Base-by-base conservation (phyloP, 345 rosid species). In the Gossypium bickii region DNA sequence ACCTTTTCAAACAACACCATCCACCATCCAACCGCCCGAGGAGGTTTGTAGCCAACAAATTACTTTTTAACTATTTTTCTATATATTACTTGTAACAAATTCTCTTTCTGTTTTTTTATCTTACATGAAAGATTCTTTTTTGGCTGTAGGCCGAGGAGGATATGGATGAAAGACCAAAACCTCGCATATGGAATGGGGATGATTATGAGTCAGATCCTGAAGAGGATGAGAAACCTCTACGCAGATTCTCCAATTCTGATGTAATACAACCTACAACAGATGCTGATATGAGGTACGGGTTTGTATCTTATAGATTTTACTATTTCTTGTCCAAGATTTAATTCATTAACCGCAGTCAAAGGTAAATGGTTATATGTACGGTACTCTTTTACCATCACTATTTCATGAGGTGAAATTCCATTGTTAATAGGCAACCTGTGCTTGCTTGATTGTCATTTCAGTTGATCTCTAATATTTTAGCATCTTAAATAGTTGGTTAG, bases 101-200 rank as follows among this genome's bases (percentile, higher is more conserved):
- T 57, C 24, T 57, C 62, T 51, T 38, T n/a, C 13, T 34, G 41
- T 34, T 15, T 10, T 51, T 70, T 71, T 57, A 52, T 67, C 65
- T 77, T 53, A 29, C 57, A 11, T 52, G 72, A 66, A 67, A 20
- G 17, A 25, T 57, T 59, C 9, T 72, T 59, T 25, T 45, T 67
- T 80, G 55, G 65, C 66, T 79, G 75, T 74, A 90, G 94, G 81
- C 81, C 7, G 94, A 90, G 82, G 92, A 83, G 80, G 83, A 85
- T 55, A 81, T 87, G 86, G 92, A 90, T 78, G 75, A 65, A 78
- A 86, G 88, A 76, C 90, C 89, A 69, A 88, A 90, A 67, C 97
- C 81, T 76, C 96, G 97, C 66, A 91, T 95, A 75, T 95, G 98
- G 98, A 86, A 82, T 83, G 86, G 92, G 74, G 92, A 86, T 17